Conservation (phyloP, 129 eudicot genomes). For the Artemisia argyi region DNA sequence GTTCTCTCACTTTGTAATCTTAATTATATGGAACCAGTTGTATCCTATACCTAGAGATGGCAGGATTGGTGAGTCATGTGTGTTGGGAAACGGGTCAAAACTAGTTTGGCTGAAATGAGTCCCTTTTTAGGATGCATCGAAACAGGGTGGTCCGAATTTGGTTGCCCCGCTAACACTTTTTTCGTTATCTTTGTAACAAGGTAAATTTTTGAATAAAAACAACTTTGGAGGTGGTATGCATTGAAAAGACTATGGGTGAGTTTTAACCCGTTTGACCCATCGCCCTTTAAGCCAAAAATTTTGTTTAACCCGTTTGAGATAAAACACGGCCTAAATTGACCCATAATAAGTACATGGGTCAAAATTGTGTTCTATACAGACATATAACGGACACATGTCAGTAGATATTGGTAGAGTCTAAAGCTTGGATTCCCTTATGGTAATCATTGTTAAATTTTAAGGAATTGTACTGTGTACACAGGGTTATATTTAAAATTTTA, state of each 20-base stretch:
- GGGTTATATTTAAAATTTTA: not conserved
- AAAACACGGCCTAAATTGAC: not conserved
- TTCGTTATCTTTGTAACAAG: not conserved
- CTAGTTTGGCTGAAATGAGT: not conserved
- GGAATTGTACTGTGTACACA: not conserved
- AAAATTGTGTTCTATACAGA: not conserved
- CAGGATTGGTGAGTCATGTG: not conserved
- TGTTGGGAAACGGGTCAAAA: not conserved
- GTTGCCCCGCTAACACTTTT: not conserved
- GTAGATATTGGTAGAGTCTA: not conserved
- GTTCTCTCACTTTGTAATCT: conserved; percentile 19
- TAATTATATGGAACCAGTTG: not conserved
- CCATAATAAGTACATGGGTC: not conserved
- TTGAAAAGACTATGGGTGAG: not conserved
- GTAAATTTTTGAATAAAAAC: not conserved
- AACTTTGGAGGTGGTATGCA: not conserved
- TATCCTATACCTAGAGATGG: conserved; percentile 4
- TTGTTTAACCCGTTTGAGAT: conserved; percentile 6
- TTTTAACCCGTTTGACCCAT: not conserved
- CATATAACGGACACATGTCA: not conserved
- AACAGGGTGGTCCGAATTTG: not conserved
- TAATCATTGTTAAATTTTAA: not conserved
- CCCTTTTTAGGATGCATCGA: not conserved
- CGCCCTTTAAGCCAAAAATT: not conserved
- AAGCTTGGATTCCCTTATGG: not conserved